phyloP scores from a whole-genome alignment of 192 early-diverging fungal species.

The Mortierella alpina region DNA sequence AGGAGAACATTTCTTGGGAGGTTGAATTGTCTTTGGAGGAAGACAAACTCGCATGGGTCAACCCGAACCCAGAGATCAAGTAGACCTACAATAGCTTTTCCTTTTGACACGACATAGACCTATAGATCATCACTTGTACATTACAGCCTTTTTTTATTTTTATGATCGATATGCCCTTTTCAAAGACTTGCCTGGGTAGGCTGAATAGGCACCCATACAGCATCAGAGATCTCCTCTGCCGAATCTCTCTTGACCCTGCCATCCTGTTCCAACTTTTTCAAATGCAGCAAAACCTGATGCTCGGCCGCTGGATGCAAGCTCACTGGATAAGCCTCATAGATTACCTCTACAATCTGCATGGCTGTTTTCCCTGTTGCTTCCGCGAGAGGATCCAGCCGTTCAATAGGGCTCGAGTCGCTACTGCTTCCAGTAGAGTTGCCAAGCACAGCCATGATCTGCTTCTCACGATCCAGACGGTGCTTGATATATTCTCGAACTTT shows the following conservation, averaged over 20 bases:
- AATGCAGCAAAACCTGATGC: constrained; percentile 61
- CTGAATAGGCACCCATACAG: constrained; percentile 9
- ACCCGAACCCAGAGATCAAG: no score
- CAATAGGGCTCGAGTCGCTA: background rate
- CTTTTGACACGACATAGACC: no score
- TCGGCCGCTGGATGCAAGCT: constrained; percentile 63
- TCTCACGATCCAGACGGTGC: constrained; percentile 82
- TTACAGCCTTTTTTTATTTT: no score
- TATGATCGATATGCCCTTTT: background rate
- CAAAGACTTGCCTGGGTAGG: constrained; percentile 21
- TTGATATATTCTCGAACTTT: constrained; percentile 81
- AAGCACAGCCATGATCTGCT: constrained; percentile 72
- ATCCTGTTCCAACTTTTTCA: constrained; percentile 66
- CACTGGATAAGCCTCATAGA: constrained; percentile 67
- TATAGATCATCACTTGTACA: no score
- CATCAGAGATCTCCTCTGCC: constrained; percentile 28
- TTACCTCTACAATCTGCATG: constrained; percentile 62
- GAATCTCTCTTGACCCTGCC: constrained; percentile 33
- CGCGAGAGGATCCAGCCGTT: background rate
- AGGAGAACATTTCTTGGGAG: constrained; percentile 34
- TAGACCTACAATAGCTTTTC: no score
- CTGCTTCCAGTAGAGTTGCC: background rate
- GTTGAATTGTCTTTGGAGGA: constrained; percentile 4
- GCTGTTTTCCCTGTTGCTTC: constrained; percentile 39
- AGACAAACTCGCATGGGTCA: background rate